These are phyloP conservation scores for Ganoderma multipileum DNA, from an alignment of 1,284 basidiomycete genomes.

Conservation along the genomic window DNA sequence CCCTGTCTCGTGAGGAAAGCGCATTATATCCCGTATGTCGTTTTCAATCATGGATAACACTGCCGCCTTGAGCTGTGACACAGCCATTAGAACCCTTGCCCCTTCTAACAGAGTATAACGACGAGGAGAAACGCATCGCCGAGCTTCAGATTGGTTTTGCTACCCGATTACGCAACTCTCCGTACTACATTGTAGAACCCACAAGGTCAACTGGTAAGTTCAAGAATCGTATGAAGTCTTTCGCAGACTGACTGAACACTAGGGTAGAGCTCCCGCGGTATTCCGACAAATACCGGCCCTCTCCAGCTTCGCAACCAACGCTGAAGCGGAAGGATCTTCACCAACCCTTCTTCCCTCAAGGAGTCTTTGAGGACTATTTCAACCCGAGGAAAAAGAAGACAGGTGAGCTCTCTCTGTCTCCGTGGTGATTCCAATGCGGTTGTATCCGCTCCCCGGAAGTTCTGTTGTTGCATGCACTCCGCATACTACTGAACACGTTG, in stretches of 20 bases:
- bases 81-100: constrained; percentile 68
- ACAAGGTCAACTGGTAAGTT: constrained; percentile 67
- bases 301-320: constrained; percentile 61
- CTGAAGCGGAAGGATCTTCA: constrained; percentile 75
- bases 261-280: constrained; percentile 72
- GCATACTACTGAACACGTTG: neutral
- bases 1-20: constrained; percentile 74
- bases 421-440: neutral
- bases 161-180: constrained; percentile 65
- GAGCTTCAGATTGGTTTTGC: constrained; percentile 73
- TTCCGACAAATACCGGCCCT: constrained; percentile 81
- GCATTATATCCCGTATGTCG: constrained; percentile 78
- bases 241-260: constrained; percentile 18
- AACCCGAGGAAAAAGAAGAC: constrained; percentile 70
- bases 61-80: constrained; percentile 25
- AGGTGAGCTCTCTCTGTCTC: constrained; percentile 41
- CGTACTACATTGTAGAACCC: constrained; percentile 77
- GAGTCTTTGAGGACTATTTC: constrained; percentile 79
- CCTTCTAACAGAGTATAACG: constrained; percentile 65
- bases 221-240: neutral
- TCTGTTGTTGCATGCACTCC: neutral
- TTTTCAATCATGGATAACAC: constrained; percentile 2
- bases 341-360: constrained; percentile 77
- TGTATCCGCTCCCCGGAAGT: neutral
- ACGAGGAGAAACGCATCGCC: constrained; percentile 68